Base-by-base conservation (phyloP, 1,284 basidiomycete genomes). In the Ustilago cynodontis region DNA sequence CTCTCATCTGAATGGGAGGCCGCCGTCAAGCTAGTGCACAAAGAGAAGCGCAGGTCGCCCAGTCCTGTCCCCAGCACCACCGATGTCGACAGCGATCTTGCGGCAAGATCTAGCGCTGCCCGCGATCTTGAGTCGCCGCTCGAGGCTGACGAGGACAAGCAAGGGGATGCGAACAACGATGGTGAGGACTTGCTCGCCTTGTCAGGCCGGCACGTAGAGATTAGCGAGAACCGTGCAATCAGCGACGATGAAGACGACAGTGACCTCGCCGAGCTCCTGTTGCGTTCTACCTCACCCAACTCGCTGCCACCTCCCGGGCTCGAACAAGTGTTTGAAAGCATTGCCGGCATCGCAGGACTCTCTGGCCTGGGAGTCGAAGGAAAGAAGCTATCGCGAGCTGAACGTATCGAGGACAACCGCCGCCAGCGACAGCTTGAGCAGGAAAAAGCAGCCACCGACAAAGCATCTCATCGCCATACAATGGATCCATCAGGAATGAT, bases 1-100 rank as follows among this genome's bases (percentile, higher is more conserved):
- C 53, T 85, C 8, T 80, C 81, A 9, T 60, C 72, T 7, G 83
- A 85, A 52, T 86, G 84, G 84, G 84, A 86, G 51, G 76, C 70
- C 2, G 80, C 77, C 5, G 51, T 73, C 31, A 78, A 80, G 59
- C 74, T 84, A 13, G 16, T 85, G 9, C 47, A 59, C 29, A 72
- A 76, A 47, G 65, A 75, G 50, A 71, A 64, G 53, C 65, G 76
- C 10, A 55, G 66, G 7, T 65, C 74, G 1, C 72, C 69, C 2
- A 66, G 72, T 50, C 77, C 66, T 22, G 29, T 56, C 6, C 31
- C 50, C 20, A 57, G 58, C 62, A 62, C 31, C 56, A 55, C 39
- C 29, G 74, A 66, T 14, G 22, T 59, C 35, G 62, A 68, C 14
- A 50, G 41, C 10, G 63, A 77, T 22, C 50, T 62, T 8, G 41